These are phyloP conservation scores for Adenanthera pavonina DNA, from an alignment of 306 rosid genomes.

Conservation along the genomic window DNA sequence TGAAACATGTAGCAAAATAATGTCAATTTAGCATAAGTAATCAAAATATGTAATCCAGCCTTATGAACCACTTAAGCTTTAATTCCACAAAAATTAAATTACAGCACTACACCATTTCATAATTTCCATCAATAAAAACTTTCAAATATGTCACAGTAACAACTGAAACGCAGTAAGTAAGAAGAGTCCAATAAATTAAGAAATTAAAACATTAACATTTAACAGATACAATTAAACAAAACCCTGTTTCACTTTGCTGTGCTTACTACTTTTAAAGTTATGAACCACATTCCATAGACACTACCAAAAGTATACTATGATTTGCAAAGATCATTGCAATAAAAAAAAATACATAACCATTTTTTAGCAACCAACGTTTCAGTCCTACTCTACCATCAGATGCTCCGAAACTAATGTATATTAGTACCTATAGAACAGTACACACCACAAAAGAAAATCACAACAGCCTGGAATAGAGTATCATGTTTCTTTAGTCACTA, in stretches of 20 bases:
- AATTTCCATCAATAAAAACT: slow-evolving; percentile 1
- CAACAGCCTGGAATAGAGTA: background rate
- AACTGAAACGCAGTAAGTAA: background rate
- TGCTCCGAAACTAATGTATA: background rate
- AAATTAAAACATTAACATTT: background rate
- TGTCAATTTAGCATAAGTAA: background rate
- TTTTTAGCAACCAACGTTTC: background rate
- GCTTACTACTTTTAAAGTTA: background rate
- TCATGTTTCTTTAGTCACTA: slow-evolving; percentile 6
- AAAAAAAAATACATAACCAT: background rate
- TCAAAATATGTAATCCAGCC: background rate
- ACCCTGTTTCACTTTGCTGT: background rate
- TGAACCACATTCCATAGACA: background rate
- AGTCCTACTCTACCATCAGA: background rate
- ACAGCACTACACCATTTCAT: background rate
- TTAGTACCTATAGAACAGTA: slow-evolving; percentile 1
- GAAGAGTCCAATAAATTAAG: background rate
- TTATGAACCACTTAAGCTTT: background rate
- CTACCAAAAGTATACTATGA: background rate
- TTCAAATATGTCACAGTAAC: background rate
- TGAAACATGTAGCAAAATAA: background rate
- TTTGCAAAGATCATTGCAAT: background rate
- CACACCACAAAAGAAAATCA: slow-evolving; percentile 1
- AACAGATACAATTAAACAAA: background rate
- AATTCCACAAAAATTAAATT: background rate